Percentiles rank a stretch among this genome's conserved stretches.
Conservation (phyloP, 768 basidiomycete species). For the Russula sp. region DNA sequence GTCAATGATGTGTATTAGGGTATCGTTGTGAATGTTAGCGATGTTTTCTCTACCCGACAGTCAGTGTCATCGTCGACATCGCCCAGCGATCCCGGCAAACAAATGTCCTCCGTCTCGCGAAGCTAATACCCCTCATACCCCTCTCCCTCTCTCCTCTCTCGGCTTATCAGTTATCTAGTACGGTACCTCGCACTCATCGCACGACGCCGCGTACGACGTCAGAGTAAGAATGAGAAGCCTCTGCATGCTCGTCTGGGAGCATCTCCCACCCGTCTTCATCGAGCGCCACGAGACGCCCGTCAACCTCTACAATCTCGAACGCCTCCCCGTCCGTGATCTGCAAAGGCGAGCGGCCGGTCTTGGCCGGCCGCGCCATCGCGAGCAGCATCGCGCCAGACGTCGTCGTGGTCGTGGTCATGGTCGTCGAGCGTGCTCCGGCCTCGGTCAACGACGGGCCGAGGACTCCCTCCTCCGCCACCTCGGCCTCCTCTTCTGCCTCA, state of each 20-base stretch:
- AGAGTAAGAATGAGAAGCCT: conserved; percentile 10
- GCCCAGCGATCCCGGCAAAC: conserved; percentile 4
- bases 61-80: conserved; percentile 16
- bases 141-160: not conserved
- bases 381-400: conserved; percentile 14
- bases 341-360: not conserved
- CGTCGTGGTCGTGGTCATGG: not conserved
- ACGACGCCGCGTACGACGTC: conserved; percentile 12
- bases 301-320: conserved; percentile 18
- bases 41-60: conserved; percentile 10
- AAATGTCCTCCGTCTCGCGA: not conserved
- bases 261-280: conserved; percentile 21
- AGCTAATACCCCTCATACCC: not conserved
- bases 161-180: not conserved
- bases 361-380: conserved; percentile 15
- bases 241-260: conserved; percentile 10
- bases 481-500: not conserved
- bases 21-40: conserved; percentile 13
- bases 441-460: not conserved
- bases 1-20: conserved; percentile 16
- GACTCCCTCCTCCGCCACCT: not conserved
- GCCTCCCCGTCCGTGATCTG: conserved; percentile 14
- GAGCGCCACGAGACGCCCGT: conserved; percentile 15
- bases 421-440: not conserved
- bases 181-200: not conserved